phyloP scores from a whole-genome alignment of 2,329 filamentous ascomycete genomes.

The Acrodontium crateriforme region DNA sequence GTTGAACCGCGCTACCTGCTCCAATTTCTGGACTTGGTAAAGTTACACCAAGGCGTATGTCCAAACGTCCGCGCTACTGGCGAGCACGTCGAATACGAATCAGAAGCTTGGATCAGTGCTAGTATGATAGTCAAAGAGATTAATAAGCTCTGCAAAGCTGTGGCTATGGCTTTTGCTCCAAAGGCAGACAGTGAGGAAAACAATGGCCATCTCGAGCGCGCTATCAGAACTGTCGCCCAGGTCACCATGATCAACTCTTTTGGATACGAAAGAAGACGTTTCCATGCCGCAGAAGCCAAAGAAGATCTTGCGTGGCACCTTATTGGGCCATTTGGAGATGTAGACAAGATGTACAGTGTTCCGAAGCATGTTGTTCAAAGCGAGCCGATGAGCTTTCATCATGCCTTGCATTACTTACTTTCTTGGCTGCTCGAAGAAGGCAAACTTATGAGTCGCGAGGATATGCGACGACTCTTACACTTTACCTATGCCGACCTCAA shows the following conservation, averaged over 20 bases:
- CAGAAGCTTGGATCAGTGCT: slow-evolving; percentile 94
- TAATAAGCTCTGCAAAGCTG: slow-evolving; percentile 77
- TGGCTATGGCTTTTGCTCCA: slow-evolving; percentile 73
- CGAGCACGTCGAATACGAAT: slow-evolving; percentile 96
- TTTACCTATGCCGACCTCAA: slow-evolving; percentile 60
- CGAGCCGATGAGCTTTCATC: slow-evolving; percentile 91
- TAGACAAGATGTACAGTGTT: slow-evolving; percentile 40
- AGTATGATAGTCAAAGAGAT: slow-evolving; percentile 90
- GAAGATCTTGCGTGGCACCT: slow-evolving; percentile 69
- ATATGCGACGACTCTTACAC: slow-evolving; percentile 54
- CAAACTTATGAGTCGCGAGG: slow-evolving; percentile 55
- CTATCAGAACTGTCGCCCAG: slow-evolving; percentile 63
- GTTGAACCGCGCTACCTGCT: slow-evolving; percentile 75
- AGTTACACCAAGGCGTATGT: slow-evolving; percentile 92
- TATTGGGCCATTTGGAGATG: slow-evolving; percentile 65
- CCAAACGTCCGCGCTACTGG: slow-evolving; percentile 84
- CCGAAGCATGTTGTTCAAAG: slow-evolving; percentile 81
- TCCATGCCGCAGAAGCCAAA: slow-evolving; percentile 77
- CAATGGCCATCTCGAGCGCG: slow-evolving; percentile 53
- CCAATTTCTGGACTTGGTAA: slow-evolving; percentile 90
- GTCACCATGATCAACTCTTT: slow-evolving; percentile 79
- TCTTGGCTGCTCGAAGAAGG: slow-evolving; percentile 92
- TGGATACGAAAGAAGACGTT: slow-evolving; percentile 74
- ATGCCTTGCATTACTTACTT: slow-evolving; percentile 86
- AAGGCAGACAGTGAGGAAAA: slow-evolving; percentile 31